Base-by-base conservation (phyloP, 192 early-diverging fungal genomes). In the Dissophora globulifera region DNA sequence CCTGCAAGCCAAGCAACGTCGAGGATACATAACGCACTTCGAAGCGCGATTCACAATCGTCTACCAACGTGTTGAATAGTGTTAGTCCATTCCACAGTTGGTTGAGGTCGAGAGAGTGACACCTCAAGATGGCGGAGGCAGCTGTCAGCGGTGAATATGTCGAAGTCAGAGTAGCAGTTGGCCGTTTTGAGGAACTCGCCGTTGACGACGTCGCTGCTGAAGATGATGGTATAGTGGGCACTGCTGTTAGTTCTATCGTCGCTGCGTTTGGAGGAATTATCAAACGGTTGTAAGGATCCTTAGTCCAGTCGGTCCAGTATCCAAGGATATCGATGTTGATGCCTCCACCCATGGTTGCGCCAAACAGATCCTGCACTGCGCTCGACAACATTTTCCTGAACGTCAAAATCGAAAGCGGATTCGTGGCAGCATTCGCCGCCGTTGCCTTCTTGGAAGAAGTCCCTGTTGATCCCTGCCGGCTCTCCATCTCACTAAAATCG, bases 241-340 rank as follows among this genome's bases (percentile, higher is more conserved):
- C n/a, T 49, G 63, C 26, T 3, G 69, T 50, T 71, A 61, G n/a
- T n/a, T n/a, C n/a, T n/a, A n/a, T n/a, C n/a, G n/a, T 61, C 58
- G 4, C 31, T 45, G 50, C 10, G 23, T 9, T 31, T 45, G 29
- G 0, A 42, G 56, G 15, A 20, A 38, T 42, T 32, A 40, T n/a
- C 29, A 50, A 22, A 19, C 63, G 49, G 52, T 76, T 76, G 51
- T 50, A 76, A 16, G 72, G 72, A 33, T 76, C 72, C 53, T 76
- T 30, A 12, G 26, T 16, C 19, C 47, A 19, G 23, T 66, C 52
- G 8, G 72, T 76, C 72, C 72, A 76, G 30, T 51, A 76, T 16
- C 58, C 72, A 12, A 76, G 58, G 42, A 76, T 76, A 38, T 76
- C 72, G 27, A 76, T 67, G 47, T 67, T 66, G 57, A 76, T 76